phyloP scores from a whole-genome alignment of 2,329 filamentous ascomycete genomes.

The Aspergillus awamori region DNA sequence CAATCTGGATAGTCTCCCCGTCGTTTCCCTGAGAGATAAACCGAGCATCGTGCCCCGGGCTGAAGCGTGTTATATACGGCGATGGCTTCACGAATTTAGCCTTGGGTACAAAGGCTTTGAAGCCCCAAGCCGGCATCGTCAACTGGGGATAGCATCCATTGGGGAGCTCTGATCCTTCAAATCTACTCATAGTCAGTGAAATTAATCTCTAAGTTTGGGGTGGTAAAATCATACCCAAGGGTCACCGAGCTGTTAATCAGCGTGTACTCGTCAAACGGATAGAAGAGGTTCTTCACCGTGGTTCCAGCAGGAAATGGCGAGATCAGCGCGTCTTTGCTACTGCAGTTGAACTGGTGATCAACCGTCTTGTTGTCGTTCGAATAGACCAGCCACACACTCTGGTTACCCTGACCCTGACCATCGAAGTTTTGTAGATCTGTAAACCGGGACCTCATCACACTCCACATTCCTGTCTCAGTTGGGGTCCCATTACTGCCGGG shows the following conservation, averaged over 20 bases:
- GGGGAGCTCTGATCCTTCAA: conserved; percentile 48
- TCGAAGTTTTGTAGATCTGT: conserved; percentile 49
- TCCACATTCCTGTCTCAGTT: conserved; percentile 64
- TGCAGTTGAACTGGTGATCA: conserved; percentile 61
- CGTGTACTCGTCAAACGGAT: conserved; percentile 59
- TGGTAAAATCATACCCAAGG: conserved; percentile 37
- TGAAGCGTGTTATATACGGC: conserved; percentile 62
- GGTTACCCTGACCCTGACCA: conserved; percentile 44
- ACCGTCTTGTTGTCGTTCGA: conserved; percentile 50
- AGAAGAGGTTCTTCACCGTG: conserved; percentile 64
- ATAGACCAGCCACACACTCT: conserved; percentile 49
- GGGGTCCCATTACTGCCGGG: conserved; percentile 55
- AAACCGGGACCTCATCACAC: conserved; percentile 51
- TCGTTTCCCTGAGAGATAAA: conserved; percentile 51
- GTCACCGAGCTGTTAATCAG: conserved; percentile 49
- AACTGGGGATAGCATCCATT: conserved; percentile 60
- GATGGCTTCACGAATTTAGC: conserved; percentile 53
- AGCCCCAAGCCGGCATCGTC: conserved; percentile 58
- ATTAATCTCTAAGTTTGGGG: neutral
- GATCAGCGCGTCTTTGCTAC: conserved; percentile 51
- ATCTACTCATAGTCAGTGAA: neutral
- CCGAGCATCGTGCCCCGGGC: conserved; percentile 62
- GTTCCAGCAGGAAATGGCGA: conserved; percentile 57
- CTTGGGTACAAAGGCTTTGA: conserved; percentile 60
- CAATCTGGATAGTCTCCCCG: conserved; percentile 52